These are phyloP conservation scores for Erythrophleum fordii DNA, from an alignment of 306 rosid genomes.

Conservation along the genomic window DNA sequence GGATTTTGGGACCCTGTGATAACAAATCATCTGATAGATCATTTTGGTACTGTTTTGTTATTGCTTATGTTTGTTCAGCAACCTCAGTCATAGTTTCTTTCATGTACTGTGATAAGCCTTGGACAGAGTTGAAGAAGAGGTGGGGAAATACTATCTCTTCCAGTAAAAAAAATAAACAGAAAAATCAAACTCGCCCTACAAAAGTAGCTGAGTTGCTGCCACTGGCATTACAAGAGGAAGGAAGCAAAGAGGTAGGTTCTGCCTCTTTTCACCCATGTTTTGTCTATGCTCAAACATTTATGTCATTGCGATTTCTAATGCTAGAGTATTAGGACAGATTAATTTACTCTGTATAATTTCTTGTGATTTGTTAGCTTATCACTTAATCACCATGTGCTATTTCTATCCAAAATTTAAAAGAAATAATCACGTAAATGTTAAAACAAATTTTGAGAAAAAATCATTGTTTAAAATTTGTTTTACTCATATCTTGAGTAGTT, in stretches of 20 bases:
- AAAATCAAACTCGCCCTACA: slow-evolving; percentile 13
- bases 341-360: too few species aligned
- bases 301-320: neutral
- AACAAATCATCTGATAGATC: slow-evolving; percentile 19
- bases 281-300: neutral
- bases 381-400: too few species aligned
- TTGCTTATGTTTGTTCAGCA: slow-evolving; percentile 39
- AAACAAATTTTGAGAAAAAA: too few species aligned
- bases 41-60: slow-evolving; percentile 33
- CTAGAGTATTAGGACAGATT: too few species aligned
- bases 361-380: too few species aligned
- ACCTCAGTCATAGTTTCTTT: neutral
- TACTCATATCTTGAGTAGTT: too few species aligned
- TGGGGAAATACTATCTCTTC: slow-evolving; percentile 1
- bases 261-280: neutral
- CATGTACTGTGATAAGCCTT: neutral
- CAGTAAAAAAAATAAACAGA: slow-evolving; percentile 1
- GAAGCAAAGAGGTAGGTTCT: slow-evolving; percentile 39
- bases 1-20: slow-evolving; percentile 24
- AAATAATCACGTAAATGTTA: too few species aligned
- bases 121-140: slow-evolving; percentile 17
- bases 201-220: slow-evolving; percentile 23
- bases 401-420: too few species aligned
- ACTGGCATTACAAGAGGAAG: neutral
- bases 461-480: too few species aligned